Evolutionary conservation across 2,329 filamentous ascomycete species (phyloP).

Genomic region (Harringtonia lauricola): DNA sequence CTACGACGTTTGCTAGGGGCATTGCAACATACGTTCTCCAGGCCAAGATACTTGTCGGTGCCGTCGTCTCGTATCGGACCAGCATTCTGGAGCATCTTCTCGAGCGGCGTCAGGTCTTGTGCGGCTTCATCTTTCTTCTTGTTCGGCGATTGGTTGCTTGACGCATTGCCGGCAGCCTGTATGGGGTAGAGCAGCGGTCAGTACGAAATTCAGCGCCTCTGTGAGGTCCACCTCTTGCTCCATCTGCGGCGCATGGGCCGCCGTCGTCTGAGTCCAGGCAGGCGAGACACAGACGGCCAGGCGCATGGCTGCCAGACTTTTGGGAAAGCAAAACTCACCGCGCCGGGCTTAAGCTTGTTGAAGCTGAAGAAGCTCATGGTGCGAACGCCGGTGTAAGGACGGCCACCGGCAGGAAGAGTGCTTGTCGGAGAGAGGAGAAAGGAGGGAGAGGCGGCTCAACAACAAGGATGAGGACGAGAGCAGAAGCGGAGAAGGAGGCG

Average conservation of each 20-base stretch:
- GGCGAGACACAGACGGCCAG: constrained; percentile 1
- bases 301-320: background rate
- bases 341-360: constrained; percentile 45
- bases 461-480: background rate
- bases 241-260: no score
- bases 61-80: constrained; percentile 76
- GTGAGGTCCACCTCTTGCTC: no score
- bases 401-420: background rate
- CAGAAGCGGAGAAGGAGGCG: background rate
- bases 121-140: constrained; percentile 46
- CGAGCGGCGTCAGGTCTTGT: constrained; percentile 50
- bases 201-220: background rate
- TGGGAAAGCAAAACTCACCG: constrained; percentile 33
- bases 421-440: background rate
- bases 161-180: constrained; percentile 32
- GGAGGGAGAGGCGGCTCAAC: background rate
- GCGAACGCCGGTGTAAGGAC: background rate
- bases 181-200: background rate
- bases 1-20: background rate
- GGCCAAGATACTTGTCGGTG: constrained; percentile 95
- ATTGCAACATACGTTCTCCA: constrained; percentile 74
- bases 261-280: no score
- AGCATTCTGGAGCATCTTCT: constrained; percentile 70
- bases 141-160: constrained; percentile 25
- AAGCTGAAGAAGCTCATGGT: constrained; percentile 43